Percentiles rank a stretch among this genome's conserved stretches.
Evolutionary conservation across 257 asterid genomes (phyloP).

Genomic region (Oldenlandia corymbosa): DNA sequence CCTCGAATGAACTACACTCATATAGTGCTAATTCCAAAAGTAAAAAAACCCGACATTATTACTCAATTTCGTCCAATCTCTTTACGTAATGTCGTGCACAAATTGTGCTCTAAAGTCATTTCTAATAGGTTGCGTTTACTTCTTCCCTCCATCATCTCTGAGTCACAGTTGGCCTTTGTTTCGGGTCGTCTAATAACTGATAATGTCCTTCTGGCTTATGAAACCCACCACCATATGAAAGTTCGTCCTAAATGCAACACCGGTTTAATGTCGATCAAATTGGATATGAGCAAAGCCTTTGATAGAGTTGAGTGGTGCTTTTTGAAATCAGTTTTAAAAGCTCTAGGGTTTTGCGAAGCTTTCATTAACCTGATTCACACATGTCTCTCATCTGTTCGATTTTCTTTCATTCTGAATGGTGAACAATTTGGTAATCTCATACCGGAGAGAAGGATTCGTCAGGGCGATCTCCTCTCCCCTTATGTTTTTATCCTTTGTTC

Average conservation of each 20-base stretch:
- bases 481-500: neutral
- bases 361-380: neutral
- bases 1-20: neutral
- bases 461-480: neutral
- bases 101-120: neutral
- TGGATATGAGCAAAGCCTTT: neutral
- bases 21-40: neutral
- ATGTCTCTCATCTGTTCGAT: neutral
- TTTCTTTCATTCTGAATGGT: neutral
- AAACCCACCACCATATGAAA: neutral
- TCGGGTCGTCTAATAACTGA: neutral
- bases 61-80: neutral
- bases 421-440: neutral
- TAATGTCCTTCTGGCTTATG: neutral
- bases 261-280: neutral
- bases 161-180: neutral
- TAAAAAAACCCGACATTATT: neutral
- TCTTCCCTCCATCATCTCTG: neutral
- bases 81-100: neutral
- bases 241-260: neutral
- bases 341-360: neutral
- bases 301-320: neutral
- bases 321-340: neutral
- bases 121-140: neutral
- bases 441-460: neutral